phyloP scores from a whole-genome alignment of 2,329 filamentous ascomycete genomes.

The Pseudogymnoascus sp. region DNA sequence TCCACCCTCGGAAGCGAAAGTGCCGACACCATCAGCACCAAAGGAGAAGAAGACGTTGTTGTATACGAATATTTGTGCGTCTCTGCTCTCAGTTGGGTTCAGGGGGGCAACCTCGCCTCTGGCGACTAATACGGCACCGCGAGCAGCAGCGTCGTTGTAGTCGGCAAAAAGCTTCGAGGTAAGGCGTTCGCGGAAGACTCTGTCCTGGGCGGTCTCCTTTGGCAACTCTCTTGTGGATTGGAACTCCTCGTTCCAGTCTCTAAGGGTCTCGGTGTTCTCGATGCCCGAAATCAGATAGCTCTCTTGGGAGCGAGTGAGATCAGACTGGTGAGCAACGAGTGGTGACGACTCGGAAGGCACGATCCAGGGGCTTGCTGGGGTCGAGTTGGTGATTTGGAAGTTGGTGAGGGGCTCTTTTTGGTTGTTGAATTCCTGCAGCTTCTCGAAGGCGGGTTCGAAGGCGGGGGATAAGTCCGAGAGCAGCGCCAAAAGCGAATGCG shows the following conservation, averaged over 20 bases:
- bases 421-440: constrained; percentile 77
- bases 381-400: constrained; percentile 92
- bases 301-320: constrained; percentile 86
- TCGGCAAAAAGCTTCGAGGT: constrained; percentile 95
- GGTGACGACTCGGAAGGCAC: constrained; percentile 62
- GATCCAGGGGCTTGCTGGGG: constrained; percentile 86
- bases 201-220: constrained; percentile 87
- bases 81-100: constrained; percentile 85
- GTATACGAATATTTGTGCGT: constrained; percentile 98
- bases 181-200: constrained; percentile 88
- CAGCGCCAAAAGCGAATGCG: constrained; percentile 80
- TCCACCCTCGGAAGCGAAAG: constrained; percentile 91
- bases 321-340: constrained; percentile 64
- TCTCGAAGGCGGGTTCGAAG: constrained; percentile 67
- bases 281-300: constrained; percentile 82
- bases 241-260: constrained; percentile 99
- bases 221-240: constrained; percentile 93
- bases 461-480: constrained; percentile 74
- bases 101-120: constrained; percentile 86
- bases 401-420: constrained; percentile 80
- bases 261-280: constrained; percentile 86
- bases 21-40: constrained; percentile 92
- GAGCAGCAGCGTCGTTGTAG: constrained; percentile 90
- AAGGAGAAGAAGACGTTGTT: constrained; percentile 99
- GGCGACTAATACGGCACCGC: constrained; percentile 85